These are phyloP conservation scores for Fonsecaea monophora DNA, from an alignment of 2,329 filamentous ascomycete species.

Conservation along the genomic window DNA sequence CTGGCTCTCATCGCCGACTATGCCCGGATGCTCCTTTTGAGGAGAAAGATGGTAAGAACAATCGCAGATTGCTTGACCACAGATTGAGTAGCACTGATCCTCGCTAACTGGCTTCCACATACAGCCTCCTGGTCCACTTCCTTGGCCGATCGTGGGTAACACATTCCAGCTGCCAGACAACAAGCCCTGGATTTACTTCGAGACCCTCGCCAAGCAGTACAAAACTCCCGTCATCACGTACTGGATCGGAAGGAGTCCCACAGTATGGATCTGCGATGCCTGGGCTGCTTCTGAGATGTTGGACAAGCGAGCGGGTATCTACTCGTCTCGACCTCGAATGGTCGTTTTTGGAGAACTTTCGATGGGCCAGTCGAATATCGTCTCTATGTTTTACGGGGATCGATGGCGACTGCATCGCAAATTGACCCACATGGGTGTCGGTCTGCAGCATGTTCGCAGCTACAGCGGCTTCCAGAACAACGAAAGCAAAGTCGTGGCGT, in stretches of 20 bases:
- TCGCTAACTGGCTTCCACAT: background rate
- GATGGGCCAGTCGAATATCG: constrained; percentile 45
- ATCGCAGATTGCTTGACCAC: background rate
- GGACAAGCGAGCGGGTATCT: constrained; percentile 46
- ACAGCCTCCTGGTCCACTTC: constrained; percentile 62
- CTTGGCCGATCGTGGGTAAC: constrained; percentile 62
- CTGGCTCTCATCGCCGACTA: constrained; percentile 38
- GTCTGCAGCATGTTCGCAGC: constrained; percentile 62
- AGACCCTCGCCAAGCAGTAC: constrained; percentile 59
- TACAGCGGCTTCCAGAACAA: constrained; percentile 64
- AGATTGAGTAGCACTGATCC: background rate
- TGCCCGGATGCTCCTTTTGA: constrained; percentile 41
- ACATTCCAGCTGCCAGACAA: constrained; percentile 61
- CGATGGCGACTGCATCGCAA: constrained; percentile 54
- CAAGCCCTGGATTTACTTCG: constrained; percentile 66
- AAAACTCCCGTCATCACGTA: constrained; percentile 61
- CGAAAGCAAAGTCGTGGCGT: constrained; percentile 63
- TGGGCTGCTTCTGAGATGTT: constrained; percentile 44
- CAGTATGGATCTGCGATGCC: constrained; percentile 43
- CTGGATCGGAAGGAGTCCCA: constrained; percentile 58
- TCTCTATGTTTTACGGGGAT: constrained; percentile 53
- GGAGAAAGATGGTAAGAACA: constrained; percentile 40
- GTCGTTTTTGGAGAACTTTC: constrained; percentile 44
- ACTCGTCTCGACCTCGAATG: constrained; percentile 43
- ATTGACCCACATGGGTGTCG: constrained; percentile 61